These are phyloP conservation scores for Clavariopsis aquatica DNA, from an alignment of 495 filamentous ascomycete genomes.

Conservation along the genomic window DNA sequence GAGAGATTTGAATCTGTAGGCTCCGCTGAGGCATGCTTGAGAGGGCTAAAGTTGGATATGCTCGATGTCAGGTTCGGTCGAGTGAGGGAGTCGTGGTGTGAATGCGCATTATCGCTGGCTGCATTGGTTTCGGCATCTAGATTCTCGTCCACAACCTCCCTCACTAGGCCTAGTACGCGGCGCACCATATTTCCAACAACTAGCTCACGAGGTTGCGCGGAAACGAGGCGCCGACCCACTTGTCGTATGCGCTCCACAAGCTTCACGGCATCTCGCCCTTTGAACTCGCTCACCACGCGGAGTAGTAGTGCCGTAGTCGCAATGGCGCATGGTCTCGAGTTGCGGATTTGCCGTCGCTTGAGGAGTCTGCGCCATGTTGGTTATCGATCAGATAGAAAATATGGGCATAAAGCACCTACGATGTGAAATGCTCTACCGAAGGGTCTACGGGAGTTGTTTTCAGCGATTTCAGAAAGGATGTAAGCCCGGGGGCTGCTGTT, in stretches of 20 bases:
- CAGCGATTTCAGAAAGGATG: conserved; percentile 74
- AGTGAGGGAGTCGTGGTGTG: conserved; percentile 29
- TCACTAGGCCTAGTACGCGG: conserved; percentile 83
- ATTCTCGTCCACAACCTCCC: conserved; percentile 85
- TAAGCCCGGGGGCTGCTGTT: conserved; percentile 57
- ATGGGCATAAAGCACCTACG: conserved; percentile 53
- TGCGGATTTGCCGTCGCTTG: conserved; percentile 84
- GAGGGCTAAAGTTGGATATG: conserved; percentile 49
- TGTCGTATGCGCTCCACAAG: conserved; percentile 75
- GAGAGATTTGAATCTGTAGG: conserved; percentile 38
- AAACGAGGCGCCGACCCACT: conserved; percentile 70
- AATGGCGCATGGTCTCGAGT: conserved; percentile 82
- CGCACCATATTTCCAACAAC: conserved; percentile 92
- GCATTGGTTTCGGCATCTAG: conserved; percentile 64
- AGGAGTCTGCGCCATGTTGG: conserved; percentile 63
- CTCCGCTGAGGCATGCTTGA: conserved; percentile 43
- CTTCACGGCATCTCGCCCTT: conserved; percentile 69
- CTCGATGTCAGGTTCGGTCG: conserved; percentile 48
- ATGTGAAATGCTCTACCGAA: conserved; percentile 77
- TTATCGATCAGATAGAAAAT: conserved; percentile 2
- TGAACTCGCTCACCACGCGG: conserved; percentile 73
- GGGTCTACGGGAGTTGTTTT: conserved; percentile 71
- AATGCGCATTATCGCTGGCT: conserved; percentile 45
- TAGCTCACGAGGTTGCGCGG: conserved; percentile 83
- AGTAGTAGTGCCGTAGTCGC: conserved; percentile 86